A percentile compares a stretch with the other conserved stretches of the same genome.
Evolutionary conservation across 371 early-diverging fungal genomes (phyloP).

Genomic region (Mortierella polycephala): DNA sequence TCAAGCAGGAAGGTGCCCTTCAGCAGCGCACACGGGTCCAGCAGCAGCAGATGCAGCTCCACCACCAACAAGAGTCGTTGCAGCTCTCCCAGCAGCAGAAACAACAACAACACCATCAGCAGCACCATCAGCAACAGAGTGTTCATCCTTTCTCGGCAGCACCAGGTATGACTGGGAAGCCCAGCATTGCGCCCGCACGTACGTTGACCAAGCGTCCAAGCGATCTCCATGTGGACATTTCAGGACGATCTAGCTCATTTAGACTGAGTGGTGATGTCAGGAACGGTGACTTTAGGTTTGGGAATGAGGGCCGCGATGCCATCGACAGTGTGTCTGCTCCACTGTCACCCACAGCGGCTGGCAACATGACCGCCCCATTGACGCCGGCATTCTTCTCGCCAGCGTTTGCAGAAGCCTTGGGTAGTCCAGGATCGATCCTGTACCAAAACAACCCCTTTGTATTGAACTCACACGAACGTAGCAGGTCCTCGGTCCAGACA

Average conservation of each 20-base stretch:
- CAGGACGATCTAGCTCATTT: constrained; percentile 50
- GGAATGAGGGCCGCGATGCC: constrained; percentile 28
- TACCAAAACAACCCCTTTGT: constrained; percentile 54
- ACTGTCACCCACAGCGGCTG: constrained; percentile 28
- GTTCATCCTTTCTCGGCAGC: constrained; percentile 38
- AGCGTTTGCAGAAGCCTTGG: constrained; percentile 71
- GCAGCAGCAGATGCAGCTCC: constrained; percentile 32
- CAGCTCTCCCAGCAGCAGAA: constrained; percentile 28
- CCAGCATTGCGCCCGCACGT: constrained; percentile 28
- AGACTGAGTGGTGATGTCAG: constrained; percentile 51
- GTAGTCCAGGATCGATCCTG: constrained; percentile 55
- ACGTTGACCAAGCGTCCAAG: constrained; percentile 49
- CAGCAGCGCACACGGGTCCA: constrained; percentile 15
- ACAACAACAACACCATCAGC: constrained; percentile 28
- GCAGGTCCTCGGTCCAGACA: constrained; percentile 39
- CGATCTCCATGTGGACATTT: constrained; percentile 52
- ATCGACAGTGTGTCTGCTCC: constrained; percentile 34
- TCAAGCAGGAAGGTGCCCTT: constrained; percentile 28
- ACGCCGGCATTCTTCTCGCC: constrained; percentile 79
- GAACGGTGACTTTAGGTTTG: constrained; percentile 51
- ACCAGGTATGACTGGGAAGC: constrained; percentile 12
- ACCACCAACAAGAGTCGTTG: constrained; percentile 25
- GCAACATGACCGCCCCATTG: constrained; percentile 49
- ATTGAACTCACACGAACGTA: constrained; percentile 52
- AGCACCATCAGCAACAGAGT: constrained; percentile 29